These are phyloP conservation scores for Fusarium heterosporum DNA, from an alignment of 2,329 filamentous ascomycete genomes.

Conservation along the genomic window DNA sequence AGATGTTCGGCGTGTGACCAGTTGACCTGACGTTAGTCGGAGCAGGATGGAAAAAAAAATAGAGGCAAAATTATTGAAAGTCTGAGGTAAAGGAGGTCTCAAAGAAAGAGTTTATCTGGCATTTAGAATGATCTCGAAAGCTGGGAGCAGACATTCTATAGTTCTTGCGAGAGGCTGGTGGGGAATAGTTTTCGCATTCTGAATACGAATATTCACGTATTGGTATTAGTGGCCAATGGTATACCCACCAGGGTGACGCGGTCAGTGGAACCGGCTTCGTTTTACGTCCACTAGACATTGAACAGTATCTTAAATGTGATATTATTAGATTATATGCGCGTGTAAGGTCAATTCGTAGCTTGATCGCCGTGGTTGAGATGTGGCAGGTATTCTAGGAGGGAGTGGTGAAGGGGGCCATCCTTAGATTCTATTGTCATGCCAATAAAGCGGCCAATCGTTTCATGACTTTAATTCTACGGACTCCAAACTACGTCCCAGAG, in stretches of 20 bases:
- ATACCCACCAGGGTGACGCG: constrained; percentile 20
- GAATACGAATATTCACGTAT: constrained; percentile 23
- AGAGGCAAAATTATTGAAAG: no score
- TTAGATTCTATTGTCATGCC: no score
- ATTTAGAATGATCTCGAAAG: fast-evolving
- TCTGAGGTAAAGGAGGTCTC: no score
- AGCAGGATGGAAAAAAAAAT: fast-evolving
- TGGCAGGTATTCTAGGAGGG: no score
- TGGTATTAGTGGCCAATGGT: not conserved
- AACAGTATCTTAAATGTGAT: not conserved
- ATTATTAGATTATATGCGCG: not conserved
- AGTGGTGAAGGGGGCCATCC: no score
- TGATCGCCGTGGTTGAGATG: no score
- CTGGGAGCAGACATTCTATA: not conserved
- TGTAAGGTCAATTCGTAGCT: not conserved
- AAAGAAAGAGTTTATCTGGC: not conserved
- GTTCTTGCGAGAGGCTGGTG: not conserved
- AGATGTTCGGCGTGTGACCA: no score
- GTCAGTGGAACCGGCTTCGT: not conserved
- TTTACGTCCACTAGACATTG: no score
- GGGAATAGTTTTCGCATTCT: constrained; percentile 15
- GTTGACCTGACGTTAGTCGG: fast-evolving
- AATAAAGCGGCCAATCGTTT: no score
- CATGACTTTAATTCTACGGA: no score
- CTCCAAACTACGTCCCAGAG: no score